A percentile compares a stretch with the other conserved stretches of the same genome.
Evolutionary conservation across 805 yeast species (phyloP).

Genomic region (Teunomyces panamensis): DNA sequence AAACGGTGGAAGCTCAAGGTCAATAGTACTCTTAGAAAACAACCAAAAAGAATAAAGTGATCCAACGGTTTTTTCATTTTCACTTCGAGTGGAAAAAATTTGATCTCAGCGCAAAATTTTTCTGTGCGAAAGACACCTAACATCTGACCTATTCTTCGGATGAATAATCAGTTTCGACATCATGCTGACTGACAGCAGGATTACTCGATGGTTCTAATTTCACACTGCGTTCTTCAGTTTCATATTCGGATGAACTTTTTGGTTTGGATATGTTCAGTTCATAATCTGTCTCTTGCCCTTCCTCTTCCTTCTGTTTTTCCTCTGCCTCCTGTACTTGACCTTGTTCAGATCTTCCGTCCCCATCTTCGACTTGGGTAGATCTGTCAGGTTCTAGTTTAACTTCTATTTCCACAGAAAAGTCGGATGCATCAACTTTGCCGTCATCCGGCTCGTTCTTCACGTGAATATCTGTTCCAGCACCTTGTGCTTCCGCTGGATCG

Average conservation of each 20-base stretch:
- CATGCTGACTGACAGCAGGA: neutral
- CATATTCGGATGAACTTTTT: neutral
- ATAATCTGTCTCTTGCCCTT: constrained; percentile 4
- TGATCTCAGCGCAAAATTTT: constrained; percentile 4
- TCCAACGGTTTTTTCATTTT: constrained; percentile 2
- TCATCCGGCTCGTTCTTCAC: constrained; percentile 5
- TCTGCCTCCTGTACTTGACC: constrained; percentile 5
- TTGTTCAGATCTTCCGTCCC: constrained; percentile 1
- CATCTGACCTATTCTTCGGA: neutral
- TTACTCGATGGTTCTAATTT: neutral
- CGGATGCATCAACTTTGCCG: neutral
- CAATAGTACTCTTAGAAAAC: neutral
- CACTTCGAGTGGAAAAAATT: neutral
- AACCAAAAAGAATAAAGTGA: constrained; percentile 1
- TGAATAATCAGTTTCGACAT: constrained; percentile 5
- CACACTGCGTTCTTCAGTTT: neutral
- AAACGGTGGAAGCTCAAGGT: neutral
- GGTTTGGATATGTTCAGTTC: neutral
- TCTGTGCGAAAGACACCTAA: neutral
- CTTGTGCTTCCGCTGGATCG: neutral
- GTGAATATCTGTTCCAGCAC: neutral
- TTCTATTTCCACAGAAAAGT: neutral
- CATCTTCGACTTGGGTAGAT: neutral
- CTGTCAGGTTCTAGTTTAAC: neutral
- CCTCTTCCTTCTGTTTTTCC: constrained; percentile 9